A percentile compares a stretch with the other conserved stretches of the same genome.
phyloP scores from a whole-genome alignment of 2,329 filamentous ascomycete species.

The Phaeophleospora eucalypticola region DNA sequence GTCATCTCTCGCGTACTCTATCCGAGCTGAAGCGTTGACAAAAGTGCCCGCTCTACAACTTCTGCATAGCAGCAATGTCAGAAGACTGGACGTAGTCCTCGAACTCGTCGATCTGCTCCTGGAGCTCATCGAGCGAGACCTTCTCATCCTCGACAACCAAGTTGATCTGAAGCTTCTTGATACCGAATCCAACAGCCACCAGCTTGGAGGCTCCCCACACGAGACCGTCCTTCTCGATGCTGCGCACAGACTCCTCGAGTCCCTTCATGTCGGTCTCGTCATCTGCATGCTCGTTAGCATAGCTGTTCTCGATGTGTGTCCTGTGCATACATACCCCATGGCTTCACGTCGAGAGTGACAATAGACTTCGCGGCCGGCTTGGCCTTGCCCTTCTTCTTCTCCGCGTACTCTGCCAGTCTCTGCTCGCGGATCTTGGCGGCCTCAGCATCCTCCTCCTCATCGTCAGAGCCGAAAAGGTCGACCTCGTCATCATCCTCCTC shows the following conservation, averaged over 20 bases:
- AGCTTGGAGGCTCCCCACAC: slow-evolving; percentile 93
- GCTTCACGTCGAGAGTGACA: slow-evolving; percentile 94
- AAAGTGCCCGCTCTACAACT: slow-evolving; percentile 61
- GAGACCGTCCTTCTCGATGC: slow-evolving; percentile 87
- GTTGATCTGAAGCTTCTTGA: slow-evolving; percentile 99
- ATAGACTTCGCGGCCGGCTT: slow-evolving; percentile 95
- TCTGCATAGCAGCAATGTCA: slow-evolving; percentile 87
- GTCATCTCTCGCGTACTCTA: neutral
- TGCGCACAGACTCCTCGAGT: slow-evolving; percentile 74
- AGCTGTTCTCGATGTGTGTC: neutral
- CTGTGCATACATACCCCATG: slow-evolving; percentile 73
- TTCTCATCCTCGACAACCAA: slow-evolving; percentile 96
- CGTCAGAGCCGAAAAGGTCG: slow-evolving; percentile 89
- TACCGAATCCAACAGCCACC: slow-evolving; percentile 88
- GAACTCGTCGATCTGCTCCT: slow-evolving; percentile 77
- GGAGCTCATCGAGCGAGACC: slow-evolving; percentile 79
- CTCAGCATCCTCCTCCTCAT: slow-evolving; percentile 91
- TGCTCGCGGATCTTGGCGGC: slow-evolving; percentile 79
- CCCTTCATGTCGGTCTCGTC: slow-evolving; percentile 85
- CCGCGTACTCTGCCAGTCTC: slow-evolving; percentile 86
- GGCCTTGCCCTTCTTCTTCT: slow-evolving; percentile 92
- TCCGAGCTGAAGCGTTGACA: neutral
- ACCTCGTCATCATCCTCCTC: slow-evolving; percentile 67
- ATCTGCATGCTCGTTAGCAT: slow-evolving; percentile 25
- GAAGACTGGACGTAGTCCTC: slow-evolving; percentile 97